Base-by-base conservation (phyloP, 805 yeast species). In the Myxozyma sirexii region DNA sequence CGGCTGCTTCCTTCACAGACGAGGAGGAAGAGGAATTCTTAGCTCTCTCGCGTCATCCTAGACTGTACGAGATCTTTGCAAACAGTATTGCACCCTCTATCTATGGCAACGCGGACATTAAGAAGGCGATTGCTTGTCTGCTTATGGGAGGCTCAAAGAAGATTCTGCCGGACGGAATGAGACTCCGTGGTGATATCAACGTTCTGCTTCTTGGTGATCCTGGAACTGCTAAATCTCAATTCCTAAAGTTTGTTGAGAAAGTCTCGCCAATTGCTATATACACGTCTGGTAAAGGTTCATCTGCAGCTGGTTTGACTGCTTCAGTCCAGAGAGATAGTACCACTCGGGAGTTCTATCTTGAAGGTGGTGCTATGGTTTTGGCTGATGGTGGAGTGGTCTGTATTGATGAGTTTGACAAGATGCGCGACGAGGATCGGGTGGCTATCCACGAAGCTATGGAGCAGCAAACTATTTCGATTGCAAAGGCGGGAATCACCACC, bases 381-480 rank as follows among this genome's bases (percentile, higher is more conserved):
- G 99, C 99, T 0, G 99, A 94, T 76, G 98, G 98, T 41, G 99
- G 99, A 66, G 97, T 94, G 52, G 97, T 93, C 49, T 94, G 98
- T 81, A 94, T 94, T 71, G 99, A 94, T 79, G 99, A 94, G 80
- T 94, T 94, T 72, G 99, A 94, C 75, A 94, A 94, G 79, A 94
- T 94, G 99, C 82, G 98, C 73, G 99, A 94, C 71, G 98, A 94
- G 73, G 99, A 94, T 75, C 82, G 99, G 72, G 98, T 94, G 39
- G 98, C 99, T 0, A 94, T 94, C 67, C 99, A 94, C 75, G 99
- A 94, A 79, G 99, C 99, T 12, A 94, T 94, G 99, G 99, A 94
- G 77, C 99, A 94, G 75, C 99, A 94, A 76, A 94, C 99, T 0
- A 94, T 94, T 60, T 93, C 98, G 13, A 92, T 94, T 73, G 99